These are phyloP conservation scores for Avena atlantica DNA, from an alignment of 176 grass and related monocot genomes.

Conservation along the genomic window DNA sequence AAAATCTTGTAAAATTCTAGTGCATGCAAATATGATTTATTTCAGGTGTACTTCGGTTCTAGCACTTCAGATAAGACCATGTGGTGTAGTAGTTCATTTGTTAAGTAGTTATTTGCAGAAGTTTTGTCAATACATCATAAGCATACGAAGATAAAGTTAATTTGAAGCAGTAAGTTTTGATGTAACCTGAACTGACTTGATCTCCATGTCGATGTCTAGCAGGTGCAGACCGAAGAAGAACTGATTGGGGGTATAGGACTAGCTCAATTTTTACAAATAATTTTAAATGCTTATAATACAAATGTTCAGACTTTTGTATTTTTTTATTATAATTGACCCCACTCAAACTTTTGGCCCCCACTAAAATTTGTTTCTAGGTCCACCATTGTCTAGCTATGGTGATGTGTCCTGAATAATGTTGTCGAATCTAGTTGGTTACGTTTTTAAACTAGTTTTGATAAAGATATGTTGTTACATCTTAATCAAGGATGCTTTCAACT, in stretches of 20 bases:
- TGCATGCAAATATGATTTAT: neutral
- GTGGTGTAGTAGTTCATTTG: slow-evolving; percentile 1
- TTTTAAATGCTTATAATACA: no score
- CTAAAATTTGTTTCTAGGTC: neutral
- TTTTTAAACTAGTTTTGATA: neutral
- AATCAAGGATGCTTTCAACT: slow-evolving; percentile 7
- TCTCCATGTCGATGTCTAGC: no score
- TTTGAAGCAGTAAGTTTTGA: neutral
- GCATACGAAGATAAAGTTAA: neutral
- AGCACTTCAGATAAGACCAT: neutral
- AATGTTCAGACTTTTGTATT: no score
- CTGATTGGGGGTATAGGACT: no score
- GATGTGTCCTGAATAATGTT: neutral
- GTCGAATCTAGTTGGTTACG: neutral
- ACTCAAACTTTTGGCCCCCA: no score
- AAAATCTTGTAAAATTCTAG: neutral
- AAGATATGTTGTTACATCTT: neutral
- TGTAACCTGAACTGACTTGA: neutral
- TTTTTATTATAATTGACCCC: no score
- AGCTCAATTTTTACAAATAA: no score
- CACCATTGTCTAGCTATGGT: neutral
- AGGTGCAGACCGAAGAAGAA: no score
- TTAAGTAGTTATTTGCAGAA: neutral
- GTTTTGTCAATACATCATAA: neutral
- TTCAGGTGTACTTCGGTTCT: neutral